Base-by-base conservation (phyloP, 495 filamentous ascomycete genomes). In the Podospora tetraspora region DNA sequence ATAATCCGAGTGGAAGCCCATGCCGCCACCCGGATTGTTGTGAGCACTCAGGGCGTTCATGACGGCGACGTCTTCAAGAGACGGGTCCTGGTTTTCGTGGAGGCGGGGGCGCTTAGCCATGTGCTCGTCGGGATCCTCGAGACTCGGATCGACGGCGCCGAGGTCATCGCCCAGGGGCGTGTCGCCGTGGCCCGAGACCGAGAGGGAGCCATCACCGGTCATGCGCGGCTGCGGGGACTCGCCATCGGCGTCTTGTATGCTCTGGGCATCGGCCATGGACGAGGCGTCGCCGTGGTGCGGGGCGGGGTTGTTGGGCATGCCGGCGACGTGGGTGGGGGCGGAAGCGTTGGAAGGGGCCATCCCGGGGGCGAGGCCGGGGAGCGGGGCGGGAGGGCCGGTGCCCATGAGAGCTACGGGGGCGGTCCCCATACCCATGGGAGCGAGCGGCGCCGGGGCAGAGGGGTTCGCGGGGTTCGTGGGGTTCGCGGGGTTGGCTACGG, bases 51-150 rank as follows among this genome's bases (percentile, higher is more conserved):
- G 71, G 24, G 78, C 79, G 37, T 66, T 75, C 61, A 83, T 59
- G 52, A 81, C 76, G 2, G 78, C 80, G 59, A 78, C 80, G 22
- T 83, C 80, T 7, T 79, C 76, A 22, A 77, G 69, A 12, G 75
- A 62, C 16, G 70, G 59, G 7, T 77, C 72, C 19, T 75, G 72
- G 11, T 66, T 71, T 1, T 73, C 71, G n/a, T 76, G 75, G 16
- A 82, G 73, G 52, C 79, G 71, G 29, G 73, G 77, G 11, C 81
- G 78, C 68, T 83, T 83, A 1, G 77, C 70, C 5, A 71, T 68
- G 64, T 70, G 70, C 68, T 70, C 75, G 25, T 72, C 71, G 52
- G 43, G n/a, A 2, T 74, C 70, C 13, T 71, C 73, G 8, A 78
- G 66, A 29, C 67, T 76, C 7, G 76, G 74, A 21, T 78, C 76